Conservation (phyloP, 2,329 filamentous ascomycete species). For the Diaporthe amygdali region DNA sequence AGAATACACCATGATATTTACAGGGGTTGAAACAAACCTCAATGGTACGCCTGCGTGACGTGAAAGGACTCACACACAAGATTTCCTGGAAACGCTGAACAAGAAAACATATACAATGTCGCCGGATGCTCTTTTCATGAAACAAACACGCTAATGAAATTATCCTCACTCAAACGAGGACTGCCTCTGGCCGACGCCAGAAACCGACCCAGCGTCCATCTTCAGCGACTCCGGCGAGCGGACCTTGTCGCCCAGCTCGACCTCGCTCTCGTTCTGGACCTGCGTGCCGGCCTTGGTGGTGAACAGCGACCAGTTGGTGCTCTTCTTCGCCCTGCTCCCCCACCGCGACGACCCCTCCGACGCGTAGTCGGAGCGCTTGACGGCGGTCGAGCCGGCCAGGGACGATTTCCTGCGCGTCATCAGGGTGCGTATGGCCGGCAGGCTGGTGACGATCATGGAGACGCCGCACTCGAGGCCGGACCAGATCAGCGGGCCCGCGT, state of each 20-base stretch:
- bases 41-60: neutral
- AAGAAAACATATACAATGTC: neutral
- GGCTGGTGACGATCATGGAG: constrained; percentile 45
- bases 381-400: constrained; percentile 15
- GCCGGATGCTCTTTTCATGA: neutral
- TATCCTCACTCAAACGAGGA: neutral
- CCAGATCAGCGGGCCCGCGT: constrained; percentile 46
- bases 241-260: constrained; percentile 37
- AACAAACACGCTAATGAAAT: neutral
- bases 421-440: constrained; percentile 44
- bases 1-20: neutral
- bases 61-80: neutral
- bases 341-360: neutral
- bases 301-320: neutral
- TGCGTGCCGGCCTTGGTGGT: neutral
- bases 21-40: neutral
- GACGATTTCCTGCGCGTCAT: constrained; percentile 24
- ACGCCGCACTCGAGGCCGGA: constrained; percentile 46
- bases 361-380: constrained; percentile 11
- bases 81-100: neutral
- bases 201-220: neutral
- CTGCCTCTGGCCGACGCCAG: neutral
- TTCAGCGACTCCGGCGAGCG: neutral
- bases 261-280: constrained; percentile 32
- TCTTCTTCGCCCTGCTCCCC: neutral